A percentile compares a stretch with the other conserved stretches of the same genome.
Evolutionary conservation across 2,329 filamentous ascomycete genomes (phyloP).

Genomic region (Triangularia verruculosa): DNA sequence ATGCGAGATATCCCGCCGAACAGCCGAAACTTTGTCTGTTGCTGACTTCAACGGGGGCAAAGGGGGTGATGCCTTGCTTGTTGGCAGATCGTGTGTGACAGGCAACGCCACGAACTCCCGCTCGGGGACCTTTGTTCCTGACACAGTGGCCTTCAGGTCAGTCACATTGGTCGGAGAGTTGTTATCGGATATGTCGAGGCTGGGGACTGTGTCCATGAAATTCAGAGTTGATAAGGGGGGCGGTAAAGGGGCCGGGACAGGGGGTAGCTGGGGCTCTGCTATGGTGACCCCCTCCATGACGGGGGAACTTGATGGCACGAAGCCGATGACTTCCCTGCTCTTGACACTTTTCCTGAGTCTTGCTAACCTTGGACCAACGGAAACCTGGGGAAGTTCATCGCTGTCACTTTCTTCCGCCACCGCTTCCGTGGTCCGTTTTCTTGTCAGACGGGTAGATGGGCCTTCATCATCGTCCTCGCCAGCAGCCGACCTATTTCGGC

Average conservation of each 20-base stretch:
- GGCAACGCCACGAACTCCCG: not conserved
- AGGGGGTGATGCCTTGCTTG: not conserved
- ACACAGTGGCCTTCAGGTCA: not conserved
- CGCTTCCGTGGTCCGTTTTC: not conserved
- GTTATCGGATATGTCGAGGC: not conserved
- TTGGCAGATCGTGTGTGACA: not conserved
- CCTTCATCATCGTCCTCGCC: not conserved
- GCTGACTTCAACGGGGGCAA: not conserved
- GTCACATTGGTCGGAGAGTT: not conserved
- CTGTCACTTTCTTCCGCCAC: slow-evolving; percentile 7
- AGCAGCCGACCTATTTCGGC: not conserved
- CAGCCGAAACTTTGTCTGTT: not conserved
- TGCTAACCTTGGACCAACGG: slow-evolving; percentile 37
- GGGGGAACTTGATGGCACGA: slow-evolving; percentile 26
- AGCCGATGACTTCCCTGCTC: slow-evolving; percentile 48
- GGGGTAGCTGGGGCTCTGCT: not conserved
- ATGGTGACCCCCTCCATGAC: slow-evolving; percentile 1
- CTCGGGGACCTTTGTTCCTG: not conserved
- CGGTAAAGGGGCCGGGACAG: not conserved
- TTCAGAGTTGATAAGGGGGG: not conserved
- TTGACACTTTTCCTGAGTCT: slow-evolving; percentile 43
- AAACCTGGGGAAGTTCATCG: slow-evolving; percentile 22
- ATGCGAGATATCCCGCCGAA: slow-evolving; percentile 3
- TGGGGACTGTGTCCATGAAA: not conserved
- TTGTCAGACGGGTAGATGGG: not conserved